phyloP scores from a whole-genome alignment of 306 rosid genomes.

The Vigna nakashimae region DNA sequence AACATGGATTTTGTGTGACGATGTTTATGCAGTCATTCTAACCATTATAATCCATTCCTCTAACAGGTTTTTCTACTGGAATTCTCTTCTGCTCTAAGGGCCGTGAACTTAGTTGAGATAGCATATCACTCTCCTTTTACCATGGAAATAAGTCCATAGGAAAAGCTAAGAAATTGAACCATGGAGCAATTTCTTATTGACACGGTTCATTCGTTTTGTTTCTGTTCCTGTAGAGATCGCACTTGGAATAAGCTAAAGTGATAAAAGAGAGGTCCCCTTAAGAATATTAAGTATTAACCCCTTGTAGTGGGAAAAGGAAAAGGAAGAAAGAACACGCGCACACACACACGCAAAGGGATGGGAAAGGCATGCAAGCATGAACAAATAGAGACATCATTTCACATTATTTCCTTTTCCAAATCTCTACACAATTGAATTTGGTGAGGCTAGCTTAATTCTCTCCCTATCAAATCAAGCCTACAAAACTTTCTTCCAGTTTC shows the following conservation, averaged over 20 bases:
- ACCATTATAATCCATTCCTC: too few relatives aligned
- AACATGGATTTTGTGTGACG: too few relatives aligned
- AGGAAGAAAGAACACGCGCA: constrained; percentile 6
- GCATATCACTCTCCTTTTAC: too few relatives aligned
- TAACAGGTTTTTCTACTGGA: too few relatives aligned
- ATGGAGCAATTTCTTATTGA: constrained; percentile 22
- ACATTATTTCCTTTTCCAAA: constrained; percentile 46
- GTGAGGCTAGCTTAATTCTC: constrained; percentile 47
- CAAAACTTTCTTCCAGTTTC: constrained; percentile 43
- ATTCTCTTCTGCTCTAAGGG: too few relatives aligned
- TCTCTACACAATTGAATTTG: constrained; percentile 36
- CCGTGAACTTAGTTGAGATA: too few relatives aligned
- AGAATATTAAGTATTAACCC: constrained; percentile 30
- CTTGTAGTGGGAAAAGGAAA: constrained; percentile 11
- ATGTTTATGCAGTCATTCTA: too few relatives aligned
- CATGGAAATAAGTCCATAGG: neutral
- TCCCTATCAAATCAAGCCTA: constrained; percentile 48
- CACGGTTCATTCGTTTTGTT: constrained; percentile 5
- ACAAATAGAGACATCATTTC: constrained; percentile 38
- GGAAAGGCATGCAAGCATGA: constrained; percentile 43
- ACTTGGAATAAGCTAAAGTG: constrained; percentile 25
- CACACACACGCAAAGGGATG: constrained; percentile 24
- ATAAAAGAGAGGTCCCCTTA: constrained; percentile 1
- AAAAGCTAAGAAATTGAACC: constrained; percentile 22
- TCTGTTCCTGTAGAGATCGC: neutral